Conservation (phyloP, 2,329 filamentous ascomycete genomes). For the Nothophoma quercina region DNA sequence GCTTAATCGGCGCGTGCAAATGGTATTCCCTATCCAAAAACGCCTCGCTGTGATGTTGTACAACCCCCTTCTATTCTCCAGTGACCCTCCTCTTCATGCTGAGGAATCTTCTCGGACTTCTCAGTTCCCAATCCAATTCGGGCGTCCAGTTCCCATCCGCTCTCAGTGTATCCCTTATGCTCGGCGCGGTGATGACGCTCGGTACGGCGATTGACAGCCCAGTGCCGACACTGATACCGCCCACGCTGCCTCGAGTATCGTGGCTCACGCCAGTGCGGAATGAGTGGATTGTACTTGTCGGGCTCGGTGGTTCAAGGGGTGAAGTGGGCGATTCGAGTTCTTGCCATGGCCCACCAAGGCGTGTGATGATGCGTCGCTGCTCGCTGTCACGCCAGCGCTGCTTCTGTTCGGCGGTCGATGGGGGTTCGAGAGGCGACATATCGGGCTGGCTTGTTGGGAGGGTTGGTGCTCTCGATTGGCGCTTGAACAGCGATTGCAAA, state of each 20-base stretch:
- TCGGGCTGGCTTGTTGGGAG: slow-evolving; percentile 7
- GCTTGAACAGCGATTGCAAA: slow-evolving; percentile 11
- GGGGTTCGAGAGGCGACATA: slow-evolving; percentile 7
- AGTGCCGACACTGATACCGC: slow-evolving; percentile 11
- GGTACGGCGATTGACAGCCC: slow-evolving; percentile 15
- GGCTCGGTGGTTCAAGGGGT: slow-evolving; percentile 9
- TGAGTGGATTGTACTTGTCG: slow-evolving; percentile 6
- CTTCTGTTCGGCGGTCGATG: slow-evolving; percentile 17
- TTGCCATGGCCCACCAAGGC: slow-evolving; percentile 32
- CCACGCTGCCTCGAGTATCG: slow-evolving; percentile 6
- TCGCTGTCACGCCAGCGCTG: slow-evolving; percentile 31
- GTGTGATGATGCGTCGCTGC: slow-evolving; percentile 28
- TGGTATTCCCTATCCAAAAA: slow-evolving; percentile 4
- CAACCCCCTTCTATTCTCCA: neutral
- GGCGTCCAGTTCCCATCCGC: slow-evolving; percentile 28
- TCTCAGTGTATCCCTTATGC: slow-evolving; percentile 26
- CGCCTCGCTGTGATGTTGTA: slow-evolving; percentile 11
- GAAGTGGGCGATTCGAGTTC: slow-evolving; percentile 11
- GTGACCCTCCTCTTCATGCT: slow-evolving; percentile 29
- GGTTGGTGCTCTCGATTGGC: slow-evolving; percentile 6
- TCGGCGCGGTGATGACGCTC: slow-evolving; percentile 23
- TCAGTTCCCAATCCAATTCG: slow-evolving; percentile 29
- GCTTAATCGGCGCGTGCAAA: neutral
- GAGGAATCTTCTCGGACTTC: slow-evolving; percentile 25
- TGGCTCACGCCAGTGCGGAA: slow-evolving; percentile 4